A percentile compares a stretch with the other conserved stretches of the same genome.
phyloP scores from a whole-genome alignment of 129 eudicot species.

The Pulicaria dysenterica region DNA sequence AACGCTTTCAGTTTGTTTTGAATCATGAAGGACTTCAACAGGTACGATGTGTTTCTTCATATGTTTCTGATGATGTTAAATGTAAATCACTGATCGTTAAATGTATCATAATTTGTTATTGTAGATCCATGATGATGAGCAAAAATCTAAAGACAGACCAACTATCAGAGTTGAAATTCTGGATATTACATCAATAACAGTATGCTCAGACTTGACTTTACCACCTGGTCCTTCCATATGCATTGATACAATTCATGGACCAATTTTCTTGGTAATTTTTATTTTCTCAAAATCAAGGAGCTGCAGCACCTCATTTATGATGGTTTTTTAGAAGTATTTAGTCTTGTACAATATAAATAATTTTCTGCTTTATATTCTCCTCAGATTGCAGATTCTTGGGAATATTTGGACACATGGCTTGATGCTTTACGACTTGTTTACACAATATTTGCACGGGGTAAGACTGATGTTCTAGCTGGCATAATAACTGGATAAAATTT shows the following conservation, averaged over 20 bases:
- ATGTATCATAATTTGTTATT: conserved; percentile 1
- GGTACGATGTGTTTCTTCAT: conserved; percentile 38
- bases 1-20: conserved; percentile 69
- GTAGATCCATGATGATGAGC: conserved; percentile 63
- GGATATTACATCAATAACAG: conserved; percentile 68
- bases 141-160: conserved; percentile 41
- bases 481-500: conserved; percentile 61
- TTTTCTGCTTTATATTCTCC: conserved; percentile 9
- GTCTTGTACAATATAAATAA: background rate
- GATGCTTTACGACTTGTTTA: conserved; percentile 93
- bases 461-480: conserved; percentile 90
- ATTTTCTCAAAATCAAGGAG: conserved; percentile 10
- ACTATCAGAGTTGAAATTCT: conserved; percentile 54
- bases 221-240: conserved; percentile 90
- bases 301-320: background rate
- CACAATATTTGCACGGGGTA: conserved; percentile 90
- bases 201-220: conserved; percentile 90
- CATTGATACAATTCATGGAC: conserved; percentile 69
- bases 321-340: background rate
- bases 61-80: background rate
- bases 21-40: conserved; percentile 90
- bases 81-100: background rate
- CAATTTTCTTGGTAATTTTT: conserved; percentile 66
- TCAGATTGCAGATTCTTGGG: conserved; percentile 98
- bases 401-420: conserved; percentile 82